Evolutionary conservation across 2,329 filamentous ascomycete species (phyloP).

Genomic region (Coniella lustricola): DNA sequence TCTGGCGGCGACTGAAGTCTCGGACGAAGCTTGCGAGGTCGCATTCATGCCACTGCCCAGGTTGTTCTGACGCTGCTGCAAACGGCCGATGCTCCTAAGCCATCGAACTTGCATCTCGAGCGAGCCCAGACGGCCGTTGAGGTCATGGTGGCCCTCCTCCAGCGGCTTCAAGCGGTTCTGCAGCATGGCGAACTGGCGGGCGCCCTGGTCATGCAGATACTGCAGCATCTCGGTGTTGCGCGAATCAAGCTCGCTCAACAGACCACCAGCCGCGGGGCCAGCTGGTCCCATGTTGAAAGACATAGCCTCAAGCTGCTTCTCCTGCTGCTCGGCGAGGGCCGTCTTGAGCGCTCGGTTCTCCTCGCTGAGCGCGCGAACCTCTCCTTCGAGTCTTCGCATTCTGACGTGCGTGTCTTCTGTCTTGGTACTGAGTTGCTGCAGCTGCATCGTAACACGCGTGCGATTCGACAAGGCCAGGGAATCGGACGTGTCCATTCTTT

Average conservation of each 20-base stretch:
- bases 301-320: too few relatives aligned
- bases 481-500: background rate
- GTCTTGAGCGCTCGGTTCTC: constrained; percentile 2
- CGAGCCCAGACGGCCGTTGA: constrained; percentile 50
- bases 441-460: background rate
- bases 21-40: background rate
- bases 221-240: constrained; percentile 52
- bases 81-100: constrained; percentile 40
- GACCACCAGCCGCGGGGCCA: background rate
- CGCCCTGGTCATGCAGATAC: constrained; percentile 51
- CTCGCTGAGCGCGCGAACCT: background rate
- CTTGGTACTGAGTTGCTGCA: constrained; percentile 2
- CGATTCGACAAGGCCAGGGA: background rate
- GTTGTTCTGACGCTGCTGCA: constrained; percentile 44
- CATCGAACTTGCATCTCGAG: constrained; percentile 54
- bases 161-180: constrained; percentile 56
- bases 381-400: background rate
- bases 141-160: constrained; percentile 55
- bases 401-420: background rate
- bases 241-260: constrained; percentile 46
- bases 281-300: background rate
- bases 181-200: constrained; percentile 52
- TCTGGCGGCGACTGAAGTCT: background rate
- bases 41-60: constrained; percentile 71
- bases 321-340: background rate